Base-by-base conservation (phyloP, 2,329 filamentous ascomycete genomes). In the Colletotrichum scovillei region DNA sequence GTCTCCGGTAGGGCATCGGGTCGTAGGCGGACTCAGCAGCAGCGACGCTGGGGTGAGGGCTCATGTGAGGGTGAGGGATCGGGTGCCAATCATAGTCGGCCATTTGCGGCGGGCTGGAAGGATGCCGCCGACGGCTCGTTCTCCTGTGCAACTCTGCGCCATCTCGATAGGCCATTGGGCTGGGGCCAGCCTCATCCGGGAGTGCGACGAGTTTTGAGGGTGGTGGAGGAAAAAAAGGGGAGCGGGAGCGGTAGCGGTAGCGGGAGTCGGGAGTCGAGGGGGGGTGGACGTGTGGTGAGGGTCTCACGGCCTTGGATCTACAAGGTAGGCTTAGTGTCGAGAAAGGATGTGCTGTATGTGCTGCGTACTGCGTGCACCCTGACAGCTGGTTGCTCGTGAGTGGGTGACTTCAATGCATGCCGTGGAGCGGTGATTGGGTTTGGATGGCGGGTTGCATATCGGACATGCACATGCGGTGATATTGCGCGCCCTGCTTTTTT, bases 1-100 rank as follows among this genome's bases (percentile, higher is more conserved):
- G 72, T 26, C 77, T 74, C 78, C 78, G 81, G 78, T 82, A 80
- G 76, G 81, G 81, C 79, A 81, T 72, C 76, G 81, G 80, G 80
- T 82, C 76, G 76, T 76, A 77, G 49, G 72, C 73, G 58, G 78
- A 75, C 69, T 76, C 73, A 68, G 11, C 73, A 68, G 74, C 78
- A 64, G 67, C 76, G 53, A 22, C 14, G 38, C 38, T 49, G 42
- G 42, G 42, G 42, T 49, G 8, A 49, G 42, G 38, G 38, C 11
- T 35, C 32, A 35, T 35, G 32, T 35, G 32, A 35, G 19, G 42
- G 19, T 49, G 19, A 49, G 42, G 38, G 38, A 19, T 7, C 5
- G 76, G 75, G 66, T 79, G 79, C 80, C 81, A 81, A 78, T 80
- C 78, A 78, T 77, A 74, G 66, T 78, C 75, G 71, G 77, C 76